Evolutionary conservation across 2,329 filamentous ascomycete species (phyloP).

Genomic region (Calycina marina): DNA sequence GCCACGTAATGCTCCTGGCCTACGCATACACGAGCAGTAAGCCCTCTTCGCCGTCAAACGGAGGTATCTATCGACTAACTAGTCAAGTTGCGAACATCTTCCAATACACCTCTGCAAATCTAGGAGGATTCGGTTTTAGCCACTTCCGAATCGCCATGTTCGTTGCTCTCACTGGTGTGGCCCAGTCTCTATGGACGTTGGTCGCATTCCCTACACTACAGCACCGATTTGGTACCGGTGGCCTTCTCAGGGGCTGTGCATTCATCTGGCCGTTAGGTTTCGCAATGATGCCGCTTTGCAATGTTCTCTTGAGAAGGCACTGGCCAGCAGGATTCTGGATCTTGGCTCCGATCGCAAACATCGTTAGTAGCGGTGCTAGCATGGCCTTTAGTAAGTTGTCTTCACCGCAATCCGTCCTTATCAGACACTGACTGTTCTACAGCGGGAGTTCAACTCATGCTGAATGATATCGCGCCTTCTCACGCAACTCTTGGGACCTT

Average conservation of each 20-base stretch:
- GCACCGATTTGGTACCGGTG: constrained; percentile 47
- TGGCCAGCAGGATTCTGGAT: constrained; percentile 23
- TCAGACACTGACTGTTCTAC: no score
- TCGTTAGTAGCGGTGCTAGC: constrained; percentile 31
- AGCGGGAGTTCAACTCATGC: constrained; percentile 54
- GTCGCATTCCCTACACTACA: constrained; percentile 56
- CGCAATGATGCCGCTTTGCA: constrained; percentile 34
- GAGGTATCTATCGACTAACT: no score
- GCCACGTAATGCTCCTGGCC: constrained; percentile 52
- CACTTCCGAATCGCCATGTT: constrained; percentile 49
- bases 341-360: constrained; percentile 33
- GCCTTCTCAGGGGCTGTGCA: constrained; percentile 44
- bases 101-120: constrained; percentile 44
- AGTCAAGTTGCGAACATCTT: constrained; percentile 52
- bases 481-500: constrained; percentile 51
- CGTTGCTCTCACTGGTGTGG: constrained; percentile 47
- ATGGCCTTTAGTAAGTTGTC: constrained; percentile 34
- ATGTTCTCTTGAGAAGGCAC: constrained; percentile 36
- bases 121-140: constrained; percentile 52
- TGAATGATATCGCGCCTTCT: constrained; percentile 61
- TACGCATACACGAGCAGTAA: constrained; percentile 51
- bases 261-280: constrained; percentile 51
- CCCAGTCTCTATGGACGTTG: constrained; percentile 59
- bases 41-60: not conserved
- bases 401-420: no score